A percentile compares a stretch with the other conserved stretches of the same genome.
phyloP scores from a whole-genome alignment of 108 stramenopile genomes.

The Nitzschia palea region DNA sequence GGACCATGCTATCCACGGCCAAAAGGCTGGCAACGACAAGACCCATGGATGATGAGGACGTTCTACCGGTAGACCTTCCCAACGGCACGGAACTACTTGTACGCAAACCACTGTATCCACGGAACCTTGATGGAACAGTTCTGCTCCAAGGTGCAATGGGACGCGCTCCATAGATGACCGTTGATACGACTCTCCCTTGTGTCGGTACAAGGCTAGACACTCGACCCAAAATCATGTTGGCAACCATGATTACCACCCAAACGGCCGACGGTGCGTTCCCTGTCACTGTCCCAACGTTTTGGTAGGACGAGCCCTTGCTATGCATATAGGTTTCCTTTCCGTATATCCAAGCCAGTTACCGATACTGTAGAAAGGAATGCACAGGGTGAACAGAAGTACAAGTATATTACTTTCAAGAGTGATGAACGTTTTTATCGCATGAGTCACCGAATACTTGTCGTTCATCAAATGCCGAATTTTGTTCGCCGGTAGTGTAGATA shows the following conservation, averaged over 20 bases:
- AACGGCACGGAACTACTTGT: background rate
- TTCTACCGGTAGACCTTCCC: background rate
- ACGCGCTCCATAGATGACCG: background rate
- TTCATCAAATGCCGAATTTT: too few relatives aligned
- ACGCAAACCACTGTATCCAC: background rate
- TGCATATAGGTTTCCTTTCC: too few relatives aligned
- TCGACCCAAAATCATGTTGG: background rate
- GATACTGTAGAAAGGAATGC: background rate
- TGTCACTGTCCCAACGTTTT: background rate
- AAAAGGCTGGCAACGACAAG: background rate
- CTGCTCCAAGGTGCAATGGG: background rate
- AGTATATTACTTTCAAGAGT: background rate
- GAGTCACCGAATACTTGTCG: too few relatives aligned
- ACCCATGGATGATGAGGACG: background rate
- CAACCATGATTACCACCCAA: background rate
- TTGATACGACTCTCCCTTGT: background rate
- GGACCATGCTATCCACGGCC: background rate
- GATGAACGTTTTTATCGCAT: too few relatives aligned
- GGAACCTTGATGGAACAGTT: background rate
- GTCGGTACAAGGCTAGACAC: too few relatives aligned
- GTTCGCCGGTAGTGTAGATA: too few relatives aligned
- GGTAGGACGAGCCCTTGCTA: too few relatives aligned
- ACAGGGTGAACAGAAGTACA: background rate
- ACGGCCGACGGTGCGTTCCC: background rate
- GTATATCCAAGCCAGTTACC: background rate